These are phyloP conservation scores for Endoconidiophora laricicola DNA, from an alignment of 2,329 filamentous ascomycete genomes.

Conservation along the genomic window DNA sequence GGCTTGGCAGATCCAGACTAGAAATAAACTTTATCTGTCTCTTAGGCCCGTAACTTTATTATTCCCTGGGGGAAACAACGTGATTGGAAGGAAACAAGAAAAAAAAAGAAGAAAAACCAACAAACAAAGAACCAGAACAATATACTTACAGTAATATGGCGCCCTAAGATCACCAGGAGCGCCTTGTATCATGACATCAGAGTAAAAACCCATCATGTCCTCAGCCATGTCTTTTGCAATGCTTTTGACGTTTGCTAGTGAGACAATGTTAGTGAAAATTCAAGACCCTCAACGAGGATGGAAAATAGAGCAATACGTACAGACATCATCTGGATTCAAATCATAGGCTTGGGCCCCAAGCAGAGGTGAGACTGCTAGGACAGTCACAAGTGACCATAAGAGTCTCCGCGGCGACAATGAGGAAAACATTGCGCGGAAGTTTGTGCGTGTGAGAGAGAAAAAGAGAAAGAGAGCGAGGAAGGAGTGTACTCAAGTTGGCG, in stretches of 20 bases:
- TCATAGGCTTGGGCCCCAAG: constrained; percentile 20
- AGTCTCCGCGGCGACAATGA: neutral
- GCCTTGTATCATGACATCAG: constrained; percentile 12
- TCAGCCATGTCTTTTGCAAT: constrained; percentile 33
- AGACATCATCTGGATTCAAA: constrained; percentile 19
- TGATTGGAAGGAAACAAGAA: neutral
- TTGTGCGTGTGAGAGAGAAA: constrained; percentile 7
- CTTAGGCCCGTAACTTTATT: neutral
- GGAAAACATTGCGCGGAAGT: constrained; percentile 1
- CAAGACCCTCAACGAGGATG: neutral
- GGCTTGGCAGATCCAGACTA: too few relatives aligned
- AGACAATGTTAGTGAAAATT: constrained; percentile 1
- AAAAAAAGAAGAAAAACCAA: neutral
- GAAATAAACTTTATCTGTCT: neutral
- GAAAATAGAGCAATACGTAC: constrained; percentile 6
- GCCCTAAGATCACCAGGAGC: constrained; percentile 19
- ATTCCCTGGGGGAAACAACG: neutral
- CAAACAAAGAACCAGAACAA: neutral
- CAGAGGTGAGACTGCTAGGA: constrained; percentile 17
- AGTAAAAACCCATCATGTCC: constrained; percentile 29
- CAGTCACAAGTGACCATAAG: constrained; percentile 14
- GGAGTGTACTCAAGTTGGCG: neutral
- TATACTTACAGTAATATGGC: constrained; percentile 11
- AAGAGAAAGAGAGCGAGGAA: too few relatives aligned
- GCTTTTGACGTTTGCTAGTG: constrained; percentile 31